Base-by-base conservation (phyloP, 106 monocot species). In the Allium fistulosum region DNA sequence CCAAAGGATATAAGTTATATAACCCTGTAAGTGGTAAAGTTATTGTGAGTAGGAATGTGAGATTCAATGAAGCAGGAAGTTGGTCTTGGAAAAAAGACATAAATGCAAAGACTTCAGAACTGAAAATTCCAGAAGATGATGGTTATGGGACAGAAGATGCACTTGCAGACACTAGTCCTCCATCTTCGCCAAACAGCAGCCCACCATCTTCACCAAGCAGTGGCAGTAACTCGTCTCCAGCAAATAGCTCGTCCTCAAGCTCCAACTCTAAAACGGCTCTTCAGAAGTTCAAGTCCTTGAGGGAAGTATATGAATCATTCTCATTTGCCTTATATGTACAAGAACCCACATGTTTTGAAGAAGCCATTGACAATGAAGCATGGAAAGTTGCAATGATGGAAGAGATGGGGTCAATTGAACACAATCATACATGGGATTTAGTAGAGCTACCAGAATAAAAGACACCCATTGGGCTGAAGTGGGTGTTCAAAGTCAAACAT, bases 401-500 rank as follows among this genome's bases (percentile, higher is more conserved):
- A 22, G 22, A 22, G 22, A 22, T 22, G 22, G 22, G 22, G 22
- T 16, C n/a, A 1, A 59, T 53, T 15, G 37, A 69, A 46, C 55
- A 69, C 8, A 69, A 16, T 58, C 4, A 7, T 7, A 71, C 70
- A 15, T 71, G 48, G 48, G 26, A 48, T 47, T 9, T 71, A 1
- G 48, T 71, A 12, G 59, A 71, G 10, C 3, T 59, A 22, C 22
- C 22, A 17, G 26, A 71, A n/a, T 57, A 46, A 0, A 69, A 69
- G 15, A 55, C 45, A 8, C 17, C 15, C 15, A 69, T 57, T 57
- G 59, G 58, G 2, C 13, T 59, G 2, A 71, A 60, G 50, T 71
- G 70, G 59, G 48, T 71, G 9, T 71, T n/a, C 9, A 60, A 71
- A 18, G 49, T 59, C 7, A 71, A 59, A 9, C 47, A 18, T 48